phyloP scores from a whole-genome alignment of 2,329 filamentous ascomycete species.

The Colletotrichum sp. region DNA sequence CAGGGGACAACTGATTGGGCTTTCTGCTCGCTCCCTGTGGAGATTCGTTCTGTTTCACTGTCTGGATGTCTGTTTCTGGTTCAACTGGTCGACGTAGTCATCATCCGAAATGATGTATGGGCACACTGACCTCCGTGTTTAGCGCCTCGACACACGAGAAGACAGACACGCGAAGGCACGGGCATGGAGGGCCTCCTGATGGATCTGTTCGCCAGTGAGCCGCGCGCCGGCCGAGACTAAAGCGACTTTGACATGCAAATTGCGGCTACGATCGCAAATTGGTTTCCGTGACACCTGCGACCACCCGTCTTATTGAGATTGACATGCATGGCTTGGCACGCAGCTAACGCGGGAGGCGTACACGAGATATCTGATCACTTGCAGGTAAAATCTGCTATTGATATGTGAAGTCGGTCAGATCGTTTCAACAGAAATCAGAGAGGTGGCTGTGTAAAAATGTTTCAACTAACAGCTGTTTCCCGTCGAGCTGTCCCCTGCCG shows the following conservation, averaged over 20 bases:
- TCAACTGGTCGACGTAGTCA: not conserved
- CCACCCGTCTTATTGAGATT: not conserved
- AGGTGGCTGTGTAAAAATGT: conserved; percentile 4
- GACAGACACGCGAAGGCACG: not conserved
- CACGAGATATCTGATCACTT: not conserved
- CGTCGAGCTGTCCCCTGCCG: not conserved
- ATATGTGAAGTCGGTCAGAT: not conserved
- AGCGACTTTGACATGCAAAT: not conserved
- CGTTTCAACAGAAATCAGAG: not conserved
- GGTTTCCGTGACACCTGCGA: not conserved
- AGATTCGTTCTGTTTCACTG: not conserved
- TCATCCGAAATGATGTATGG: not conserved
- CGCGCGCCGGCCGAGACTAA: not conserved
- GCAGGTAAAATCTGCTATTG: not conserved
- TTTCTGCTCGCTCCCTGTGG: not conserved
- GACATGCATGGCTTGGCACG: not conserved
- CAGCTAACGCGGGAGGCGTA: not conserved
- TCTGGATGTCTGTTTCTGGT: not conserved
- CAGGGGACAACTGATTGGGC: not conserved
- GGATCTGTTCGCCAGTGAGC: conserved; percentile 1
- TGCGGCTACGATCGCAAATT: not conserved
- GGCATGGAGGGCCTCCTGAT: not conserved
- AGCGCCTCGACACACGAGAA: not conserved
- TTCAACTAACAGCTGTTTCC: not conserved
- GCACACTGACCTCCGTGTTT: not conserved